These are phyloP conservation scores for Barbatosphaeria neglecta DNA, from an alignment of 495 filamentous ascomycete species.

Conservation along the genomic window DNA sequence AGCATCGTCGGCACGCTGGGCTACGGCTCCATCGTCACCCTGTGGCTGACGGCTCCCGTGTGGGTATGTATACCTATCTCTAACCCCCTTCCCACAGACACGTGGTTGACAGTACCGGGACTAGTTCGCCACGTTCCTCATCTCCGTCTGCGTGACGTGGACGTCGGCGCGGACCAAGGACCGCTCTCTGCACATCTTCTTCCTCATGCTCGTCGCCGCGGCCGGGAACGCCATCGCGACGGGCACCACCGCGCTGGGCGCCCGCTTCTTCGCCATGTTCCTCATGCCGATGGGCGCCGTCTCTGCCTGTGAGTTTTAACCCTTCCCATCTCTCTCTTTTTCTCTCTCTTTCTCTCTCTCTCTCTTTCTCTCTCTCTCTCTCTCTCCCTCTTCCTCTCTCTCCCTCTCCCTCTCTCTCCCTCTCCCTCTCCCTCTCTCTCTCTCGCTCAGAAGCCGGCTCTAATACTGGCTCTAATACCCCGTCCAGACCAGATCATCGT, in stretches of 20 bases:
- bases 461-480: background rate
- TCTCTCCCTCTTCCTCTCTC: too few relatives aligned
- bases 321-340: background rate
- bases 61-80: constrained; percentile 16
- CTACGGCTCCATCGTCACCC: constrained; percentile 36
- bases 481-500: constrained; percentile 31
- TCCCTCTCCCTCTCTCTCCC: too few relatives aligned
- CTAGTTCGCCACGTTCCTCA: constrained; percentile 18
- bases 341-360: too few relatives aligned
- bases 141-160: constrained; percentile 24
- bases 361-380: too few relatives aligned
- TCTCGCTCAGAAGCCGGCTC: too few relatives aligned
- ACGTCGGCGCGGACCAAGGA: constrained; percentile 28
- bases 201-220: constrained; percentile 31
- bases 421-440: too few relatives aligned
- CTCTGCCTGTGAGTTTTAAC: constrained; percentile 19
- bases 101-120: background rate
- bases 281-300: constrained; percentile 39
- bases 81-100: background rate
- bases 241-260: constrained; percentile 30
- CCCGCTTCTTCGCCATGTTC: constrained; percentile 39
- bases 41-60: constrained; percentile 42
- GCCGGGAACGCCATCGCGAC: constrained; percentile 39
- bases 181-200: constrained; percentile 30
- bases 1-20: constrained; percentile 42